Evolutionary conservation across 345 rosid genomes (phyloP).

Genomic region (Bretschneidera sinensis): DNA sequence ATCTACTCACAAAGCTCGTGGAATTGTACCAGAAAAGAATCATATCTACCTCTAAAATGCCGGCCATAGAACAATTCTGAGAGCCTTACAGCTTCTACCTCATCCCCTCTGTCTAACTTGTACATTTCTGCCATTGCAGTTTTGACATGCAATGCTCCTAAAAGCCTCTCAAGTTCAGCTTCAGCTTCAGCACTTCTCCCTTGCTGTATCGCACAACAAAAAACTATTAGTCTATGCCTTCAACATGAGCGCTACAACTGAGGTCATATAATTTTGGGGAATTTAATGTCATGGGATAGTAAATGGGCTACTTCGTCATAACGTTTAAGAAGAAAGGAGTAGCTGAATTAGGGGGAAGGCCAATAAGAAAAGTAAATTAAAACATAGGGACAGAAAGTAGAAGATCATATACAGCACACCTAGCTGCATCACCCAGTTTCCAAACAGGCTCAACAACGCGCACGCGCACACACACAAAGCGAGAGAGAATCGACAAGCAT

Average conservation of each 20-base stretch:
- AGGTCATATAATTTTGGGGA: neutral
- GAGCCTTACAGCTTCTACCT: conserved; percentile 50
- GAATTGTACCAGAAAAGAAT: conserved; percentile 4
- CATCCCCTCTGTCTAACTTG: conserved; percentile 71
- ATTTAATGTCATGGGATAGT: neutral
- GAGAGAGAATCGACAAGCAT: neutral
- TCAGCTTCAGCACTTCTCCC: conserved; percentile 86
- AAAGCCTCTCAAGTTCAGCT: conserved; percentile 75
- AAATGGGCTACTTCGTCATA: neutral
- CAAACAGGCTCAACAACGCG: neutral
- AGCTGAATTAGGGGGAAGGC: neutral
- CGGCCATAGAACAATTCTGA: conserved; percentile 76
- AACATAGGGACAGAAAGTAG: neutral
- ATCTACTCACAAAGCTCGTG: conserved; percentile 9
- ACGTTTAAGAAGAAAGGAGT: neutral
- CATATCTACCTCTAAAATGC: conserved; percentile 71
- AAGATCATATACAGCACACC: neutral
- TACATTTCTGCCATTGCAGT: conserved; percentile 74
- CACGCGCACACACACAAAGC: neutral
- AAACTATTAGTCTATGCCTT: conserved; percentile 10
- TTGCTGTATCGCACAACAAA: conserved; percentile 44
- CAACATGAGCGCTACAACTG: neutral
- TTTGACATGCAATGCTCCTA: conserved; percentile 77
- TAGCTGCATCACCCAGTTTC: neutral
- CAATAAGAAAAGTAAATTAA: conserved; percentile 3